A percentile compares a stretch with the other conserved stretches of the same genome.
These are phyloP conservation scores for Ascochyta lentis DNA, from an alignment of 2,329 filamentous ascomycete genomes.

Conservation along the genomic window DNA sequence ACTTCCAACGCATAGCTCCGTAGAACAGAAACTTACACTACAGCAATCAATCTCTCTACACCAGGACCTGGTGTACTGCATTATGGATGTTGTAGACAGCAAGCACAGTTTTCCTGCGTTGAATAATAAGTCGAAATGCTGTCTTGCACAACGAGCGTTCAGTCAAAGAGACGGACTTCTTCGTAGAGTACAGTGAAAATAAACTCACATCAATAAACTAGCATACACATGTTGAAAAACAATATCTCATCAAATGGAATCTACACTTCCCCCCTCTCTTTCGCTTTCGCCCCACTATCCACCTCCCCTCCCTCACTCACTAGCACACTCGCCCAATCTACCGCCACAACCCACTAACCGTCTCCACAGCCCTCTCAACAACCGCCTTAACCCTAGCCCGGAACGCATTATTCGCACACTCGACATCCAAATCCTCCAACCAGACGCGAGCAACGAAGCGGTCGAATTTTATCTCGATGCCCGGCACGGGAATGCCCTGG, in stretches of 20 bases:
- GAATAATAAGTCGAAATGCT: too few relatives aligned
- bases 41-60: too few relatives aligned
- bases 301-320: neutral
- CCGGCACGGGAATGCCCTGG: constrained; percentile 88
- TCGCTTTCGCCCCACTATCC: neutral
- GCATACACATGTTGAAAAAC: neutral
- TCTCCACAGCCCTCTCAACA: constrained; percentile 87
- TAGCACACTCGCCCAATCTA: constrained; percentile 6
- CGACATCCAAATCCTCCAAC: constrained; percentile 90
- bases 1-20: too few relatives aligned
- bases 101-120: too few relatives aligned
- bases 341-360: constrained; percentile 60
- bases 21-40: too few relatives aligned
- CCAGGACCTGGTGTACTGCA: too few relatives aligned
- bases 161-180: too few relatives aligned
- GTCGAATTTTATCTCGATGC: constrained; percentile 84
- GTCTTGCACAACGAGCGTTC: too few relatives aligned
- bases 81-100: too few relatives aligned
- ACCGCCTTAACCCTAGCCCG: constrained; percentile 86
- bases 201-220: neutral
- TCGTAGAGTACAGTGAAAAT: too few relatives aligned
- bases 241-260: neutral
- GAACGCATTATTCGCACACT: constrained; percentile 79
- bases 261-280: neutral
- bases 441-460: constrained; percentile 87